phyloP scores from a whole-genome alignment of 768 basidiomycete species.

The Panus rudis region DNA sequence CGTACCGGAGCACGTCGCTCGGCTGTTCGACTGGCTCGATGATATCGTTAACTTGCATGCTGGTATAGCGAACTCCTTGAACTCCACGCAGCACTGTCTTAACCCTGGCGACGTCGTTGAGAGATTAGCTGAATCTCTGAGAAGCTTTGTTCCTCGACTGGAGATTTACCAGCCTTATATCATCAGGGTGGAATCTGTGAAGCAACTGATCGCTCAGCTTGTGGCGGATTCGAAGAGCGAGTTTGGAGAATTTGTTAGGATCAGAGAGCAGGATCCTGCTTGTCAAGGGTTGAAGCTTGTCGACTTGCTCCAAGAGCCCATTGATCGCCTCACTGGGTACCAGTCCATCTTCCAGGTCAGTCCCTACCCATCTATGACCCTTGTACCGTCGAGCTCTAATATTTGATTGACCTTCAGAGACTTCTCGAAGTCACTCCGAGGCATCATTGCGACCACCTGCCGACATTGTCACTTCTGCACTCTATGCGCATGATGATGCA shows the following conservation, averaged over 20 bases:
- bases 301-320: constrained; percentile 67
- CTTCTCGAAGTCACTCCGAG: constrained; percentile 65
- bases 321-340: constrained; percentile 64
- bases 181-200: constrained; percentile 59
- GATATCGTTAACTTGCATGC: constrained; percentile 77
- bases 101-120: constrained; percentile 29
- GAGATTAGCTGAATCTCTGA: constrained; percentile 51
- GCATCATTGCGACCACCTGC: constrained; percentile 61
- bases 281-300: constrained; percentile 61
- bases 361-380: constrained; percentile 1
- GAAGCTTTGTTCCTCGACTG: constrained; percentile 54
- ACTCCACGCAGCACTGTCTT: constrained; percentile 21
- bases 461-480: constrained; percentile 57
- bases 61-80: constrained; percentile 47
- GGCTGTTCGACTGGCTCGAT: constrained; percentile 83
- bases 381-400: background rate
- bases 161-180: constrained; percentile 88
- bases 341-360: constrained; percentile 69
- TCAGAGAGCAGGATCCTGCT: constrained; percentile 51
- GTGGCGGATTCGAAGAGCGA: constrained; percentile 27
- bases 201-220: constrained; percentile 34
- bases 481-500: constrained; percentile 66
- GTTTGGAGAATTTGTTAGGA: constrained; percentile 77
- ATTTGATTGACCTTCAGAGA: constrained; percentile 37
- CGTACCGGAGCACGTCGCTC: constrained; percentile 61